These are phyloP conservation scores for Stellera chamaejasme DNA, from an alignment of 345 rosid species.

Conservation along the genomic window DNA sequence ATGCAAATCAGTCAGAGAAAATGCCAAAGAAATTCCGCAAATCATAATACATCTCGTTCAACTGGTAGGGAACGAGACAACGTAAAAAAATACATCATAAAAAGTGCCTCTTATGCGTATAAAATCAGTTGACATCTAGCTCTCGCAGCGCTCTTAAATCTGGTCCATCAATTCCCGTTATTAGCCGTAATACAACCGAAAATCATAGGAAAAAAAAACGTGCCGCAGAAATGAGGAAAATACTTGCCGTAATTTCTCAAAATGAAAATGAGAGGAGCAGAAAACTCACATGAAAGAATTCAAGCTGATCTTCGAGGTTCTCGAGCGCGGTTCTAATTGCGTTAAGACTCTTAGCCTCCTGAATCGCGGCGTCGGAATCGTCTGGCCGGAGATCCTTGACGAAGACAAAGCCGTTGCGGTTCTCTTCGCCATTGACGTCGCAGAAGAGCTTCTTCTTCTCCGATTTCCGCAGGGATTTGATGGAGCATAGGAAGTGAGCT, in stretches of 20 bases:
- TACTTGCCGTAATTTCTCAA: neutral
- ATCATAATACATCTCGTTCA: too few species aligned
- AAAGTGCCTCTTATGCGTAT: neutral
- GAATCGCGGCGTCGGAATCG: constrained; percentile 49
- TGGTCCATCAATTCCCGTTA: neutral
- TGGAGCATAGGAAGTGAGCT: constrained; percentile 66
- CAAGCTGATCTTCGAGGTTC: constrained; percentile 96
- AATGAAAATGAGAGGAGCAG: neutral
- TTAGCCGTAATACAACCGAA: neutral
- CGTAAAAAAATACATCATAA: too few species aligned
- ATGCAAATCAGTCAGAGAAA: too few species aligned
- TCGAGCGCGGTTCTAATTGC: constrained; percentile 87
- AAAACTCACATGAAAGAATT: constrained; percentile 71
- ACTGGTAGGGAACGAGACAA: too few species aligned
- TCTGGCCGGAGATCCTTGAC: constrained; percentile 60
- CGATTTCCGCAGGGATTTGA: constrained; percentile 29
- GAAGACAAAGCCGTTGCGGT: constrained; percentile 60
- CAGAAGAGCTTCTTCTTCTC: constrained; percentile 32
- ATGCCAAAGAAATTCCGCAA: too few species aligned
- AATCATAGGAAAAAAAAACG: neutral
- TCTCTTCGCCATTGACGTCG: constrained; percentile 25
- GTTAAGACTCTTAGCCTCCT: constrained; percentile 86
- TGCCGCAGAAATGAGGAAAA: neutral
- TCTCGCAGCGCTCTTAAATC: neutral
- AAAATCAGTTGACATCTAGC: neutral